A percentile compares a stretch with the other conserved stretches of the same genome.
Conservation (phyloP, 257 asterid species). For the Solanum chmielewskii region DNA sequence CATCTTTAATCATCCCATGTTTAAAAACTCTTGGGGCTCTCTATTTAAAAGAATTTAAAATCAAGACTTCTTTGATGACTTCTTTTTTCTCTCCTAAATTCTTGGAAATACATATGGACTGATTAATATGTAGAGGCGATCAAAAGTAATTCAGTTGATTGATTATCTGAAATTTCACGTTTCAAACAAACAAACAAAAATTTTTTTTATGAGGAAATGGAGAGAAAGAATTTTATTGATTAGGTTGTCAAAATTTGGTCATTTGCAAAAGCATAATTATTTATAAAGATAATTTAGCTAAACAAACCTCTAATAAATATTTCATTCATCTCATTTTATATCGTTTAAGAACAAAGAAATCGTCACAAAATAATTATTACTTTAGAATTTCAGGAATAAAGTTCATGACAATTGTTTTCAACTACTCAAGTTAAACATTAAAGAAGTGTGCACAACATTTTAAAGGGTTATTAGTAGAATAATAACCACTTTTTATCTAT, state of each 20-base stretch:
- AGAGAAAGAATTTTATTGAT: not conserved
- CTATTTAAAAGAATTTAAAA: not conserved
- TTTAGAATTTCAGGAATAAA: not conserved
- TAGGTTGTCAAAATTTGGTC: not conserved
- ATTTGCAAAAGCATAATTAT: not conserved
- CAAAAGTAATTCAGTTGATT: not conserved
- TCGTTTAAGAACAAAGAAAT: not conserved
- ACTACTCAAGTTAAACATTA: not conserved
- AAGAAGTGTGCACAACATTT: not conserved
- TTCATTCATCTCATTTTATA: not conserved
- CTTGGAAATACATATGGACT: not conserved
- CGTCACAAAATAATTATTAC: not conserved
- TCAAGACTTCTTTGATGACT: not conserved
- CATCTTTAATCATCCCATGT: slow-evolving; percentile 11
- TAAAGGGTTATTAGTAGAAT: too few relatives aligned
- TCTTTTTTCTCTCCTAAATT: not conserved
- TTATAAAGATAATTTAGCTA: not conserved
- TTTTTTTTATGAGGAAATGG: not conserved
- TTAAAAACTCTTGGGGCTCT: not conserved
- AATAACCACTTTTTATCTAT: too few relatives aligned
- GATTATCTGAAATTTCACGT: not conserved
- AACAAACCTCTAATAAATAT: not conserved
- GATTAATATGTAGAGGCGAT: not conserved
- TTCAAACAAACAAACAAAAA: not conserved
- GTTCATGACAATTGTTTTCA: not conserved